Evolutionary conservation across 2,329 filamentous ascomycete genomes (phyloP).

Genomic region (Coleophoma eucalyptorum): DNA sequence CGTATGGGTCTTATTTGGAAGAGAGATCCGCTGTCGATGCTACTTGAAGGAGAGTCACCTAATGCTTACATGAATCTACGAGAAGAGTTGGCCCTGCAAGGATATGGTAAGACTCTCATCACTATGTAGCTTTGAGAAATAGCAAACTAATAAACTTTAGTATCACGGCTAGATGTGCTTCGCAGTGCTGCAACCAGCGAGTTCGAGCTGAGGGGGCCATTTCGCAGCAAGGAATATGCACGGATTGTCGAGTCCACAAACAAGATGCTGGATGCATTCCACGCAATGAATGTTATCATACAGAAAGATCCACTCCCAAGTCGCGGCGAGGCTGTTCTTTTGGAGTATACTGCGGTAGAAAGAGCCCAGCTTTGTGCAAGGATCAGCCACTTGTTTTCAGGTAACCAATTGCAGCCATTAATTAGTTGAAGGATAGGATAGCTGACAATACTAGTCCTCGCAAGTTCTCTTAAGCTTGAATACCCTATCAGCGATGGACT

Average conservation of each 20-base stretch:
- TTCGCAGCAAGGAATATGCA: slow-evolving; percentile 69
- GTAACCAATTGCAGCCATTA: slow-evolving; percentile 2
- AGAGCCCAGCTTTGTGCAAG: slow-evolving; percentile 77
- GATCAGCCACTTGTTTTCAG: slow-evolving; percentile 79
- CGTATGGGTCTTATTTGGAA: slow-evolving; percentile 97
- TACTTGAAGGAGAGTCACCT: slow-evolving; percentile 55
- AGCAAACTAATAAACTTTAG: slow-evolving; percentile 4
- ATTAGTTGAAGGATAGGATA: slow-evolving; percentile 12
- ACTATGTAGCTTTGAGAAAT: no score
- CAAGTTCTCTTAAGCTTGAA: slow-evolving; percentile 89
- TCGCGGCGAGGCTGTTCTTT: slow-evolving; percentile 74
- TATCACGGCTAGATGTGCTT: slow-evolving; percentile 67
- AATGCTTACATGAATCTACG: slow-evolving; percentile 78
- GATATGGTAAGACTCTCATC: slow-evolving; percentile 53
- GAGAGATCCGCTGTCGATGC: slow-evolving; percentile 76
- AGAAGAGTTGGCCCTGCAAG: slow-evolving; percentile 83
- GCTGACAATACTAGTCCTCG: slow-evolving; percentile 56
- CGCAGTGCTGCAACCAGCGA: slow-evolving; percentile 74
- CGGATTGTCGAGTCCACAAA: slow-evolving; percentile 77
- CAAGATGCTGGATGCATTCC: slow-evolving; percentile 87
- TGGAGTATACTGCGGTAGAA: slow-evolving; percentile 76
- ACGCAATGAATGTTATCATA: slow-evolving; percentile 93
- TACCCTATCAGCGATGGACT: slow-evolving; percentile 89
- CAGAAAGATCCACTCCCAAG: slow-evolving; percentile 73
- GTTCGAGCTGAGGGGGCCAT: slow-evolving; percentile 84